A percentile compares a stretch with the other conserved stretches of the same genome.
Evolutionary conservation across 148 eudicot species (phyloP).

Genomic region (Salicornia ramosissima): DNA sequence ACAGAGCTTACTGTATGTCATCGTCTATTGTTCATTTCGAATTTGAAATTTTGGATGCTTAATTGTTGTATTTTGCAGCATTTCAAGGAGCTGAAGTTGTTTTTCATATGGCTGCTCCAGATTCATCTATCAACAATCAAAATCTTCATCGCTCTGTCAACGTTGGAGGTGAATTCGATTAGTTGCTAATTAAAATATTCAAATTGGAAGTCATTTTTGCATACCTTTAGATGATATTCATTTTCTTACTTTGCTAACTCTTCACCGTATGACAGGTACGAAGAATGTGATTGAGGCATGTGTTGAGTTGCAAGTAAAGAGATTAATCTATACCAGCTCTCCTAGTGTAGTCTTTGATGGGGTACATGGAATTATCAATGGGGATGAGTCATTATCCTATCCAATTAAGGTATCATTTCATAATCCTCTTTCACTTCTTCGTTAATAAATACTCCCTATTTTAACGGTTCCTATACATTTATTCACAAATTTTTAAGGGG

Average conservation of each 20-base stretch:
- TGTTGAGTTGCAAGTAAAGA: conserved; percentile 67
- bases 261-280: conserved; percentile 45
- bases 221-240: neutral
- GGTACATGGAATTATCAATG: conserved; percentile 66
- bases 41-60: neutral
- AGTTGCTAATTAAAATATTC: neutral
- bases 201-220: neutral
- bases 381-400: conserved; percentile 82
- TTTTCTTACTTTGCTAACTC: neutral
- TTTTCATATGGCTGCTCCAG: conserved; percentile 98
- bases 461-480: neutral
- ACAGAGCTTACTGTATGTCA: neutral
- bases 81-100: conserved; percentile 89
- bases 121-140: conserved; percentile 86
- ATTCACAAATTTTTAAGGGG: neutral
- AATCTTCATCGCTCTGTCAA: conserved; percentile 79
- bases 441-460: neutral
- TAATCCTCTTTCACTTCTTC: neutral
- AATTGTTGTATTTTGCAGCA: conserved; percentile 40
- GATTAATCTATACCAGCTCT: conserved; percentile 91
- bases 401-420: conserved; percentile 59
- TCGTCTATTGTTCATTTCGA: neutral
- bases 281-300: conserved; percentile 85
- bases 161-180: conserved; percentile 55
- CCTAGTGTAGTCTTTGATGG: conserved; percentile 98